Evolutionary conservation across 2,329 filamentous ascomycete species (phyloP), one percentile per base, ranked within the genome.

Genomic region (Furcasterigmium furcatum): DNA sequence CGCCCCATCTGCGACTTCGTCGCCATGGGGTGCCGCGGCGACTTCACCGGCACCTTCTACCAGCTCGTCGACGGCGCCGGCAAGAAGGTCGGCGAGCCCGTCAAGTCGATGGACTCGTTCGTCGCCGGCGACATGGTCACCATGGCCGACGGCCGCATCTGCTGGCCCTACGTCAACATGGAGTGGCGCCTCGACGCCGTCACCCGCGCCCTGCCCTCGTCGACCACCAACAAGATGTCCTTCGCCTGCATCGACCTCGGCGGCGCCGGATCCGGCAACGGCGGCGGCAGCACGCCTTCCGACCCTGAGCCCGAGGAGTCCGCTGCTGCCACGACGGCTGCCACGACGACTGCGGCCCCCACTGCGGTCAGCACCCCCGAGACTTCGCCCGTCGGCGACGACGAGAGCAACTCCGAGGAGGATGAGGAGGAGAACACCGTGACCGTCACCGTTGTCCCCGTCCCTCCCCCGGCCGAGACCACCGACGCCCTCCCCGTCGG

Each of bases 41-140:
- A 66, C 5, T 84, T 79, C 58, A 69, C 75, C 3, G 80, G 80
- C 9, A 75, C 80, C 8, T 76, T 72, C 59, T 84, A 79, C 68
- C 80, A 84, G 63, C 65, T 78, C 43, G 74, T 84, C 21, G 68
- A 72, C 54, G 68, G 61, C 44, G 59, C 66, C 12, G 80, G 80
- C 3, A 62, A 67, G 43, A 77, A 72, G 56, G 64, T 81, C 29
- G 80, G 79, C 18, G 62, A 68, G 14, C 61, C 75, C 2, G 55
- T 82, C 47, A 68, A 66, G 44, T 72, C 69, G n/a, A 69, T 59
- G 12, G 69, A 81, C 56, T 72, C 74, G n/a, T 80, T 71, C 53
- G 77, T 84, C 38, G 76, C 79, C 8, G 80, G 80, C 32, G 80
- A 84, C 54, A 81, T 84, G 70, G 78, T 80, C 10, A 80, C 76